Evolutionary conservation across 306 rosid genomes (phyloP), one percentile per base, ranked within the genome.

Genomic region (Medicago lupulina): DNA sequence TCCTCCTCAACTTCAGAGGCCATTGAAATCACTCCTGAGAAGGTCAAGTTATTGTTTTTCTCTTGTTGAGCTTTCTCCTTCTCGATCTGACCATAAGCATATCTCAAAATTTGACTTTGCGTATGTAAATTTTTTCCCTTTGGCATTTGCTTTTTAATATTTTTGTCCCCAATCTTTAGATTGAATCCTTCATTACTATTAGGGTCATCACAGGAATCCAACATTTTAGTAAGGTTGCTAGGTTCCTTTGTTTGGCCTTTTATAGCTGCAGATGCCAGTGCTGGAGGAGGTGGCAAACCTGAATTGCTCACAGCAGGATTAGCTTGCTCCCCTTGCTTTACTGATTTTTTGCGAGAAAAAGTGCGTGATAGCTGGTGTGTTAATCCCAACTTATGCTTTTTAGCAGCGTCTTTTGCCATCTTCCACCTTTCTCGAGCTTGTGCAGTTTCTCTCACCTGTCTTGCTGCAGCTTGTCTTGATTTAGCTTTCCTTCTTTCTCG

Each of bases 61-160:
- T 87, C 88, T 86, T 91, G 91, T 85, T 89, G 89, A 63, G 92
- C 97, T 79, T 91, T 91, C 86, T 91, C 97, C 81, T 89, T 91
- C 84, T 89, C 97, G 49, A 91, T 81, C 75, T 89, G 89, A 25
- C 95, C 95, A 70, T 91, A 91, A 44, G 97, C 97, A 82, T 91
- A 91, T 86, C 90, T 91, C 25, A 91, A 87, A 75, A 91, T 89
- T 74, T 91, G 94, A 74, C 95, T 91, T 19, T 89, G 89, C 38
- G 97, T 91, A 41, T 87, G 92, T 46, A 87, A 50, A 1, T 88
- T 58, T 58, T 83, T 88, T 2, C 87, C 87, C 58, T 83, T 89
- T 41, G 91, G 87, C 60, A 81, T 80, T 8, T 86, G 87, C 77
- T 89, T 91, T 81, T 89, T 89, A 11, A 83, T 76, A 74, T 91